These are phyloP conservation scores for Lophiostoma macrostomum DNA, from an alignment of 495 filamentous ascomycete genomes.

Conservation along the genomic window DNA sequence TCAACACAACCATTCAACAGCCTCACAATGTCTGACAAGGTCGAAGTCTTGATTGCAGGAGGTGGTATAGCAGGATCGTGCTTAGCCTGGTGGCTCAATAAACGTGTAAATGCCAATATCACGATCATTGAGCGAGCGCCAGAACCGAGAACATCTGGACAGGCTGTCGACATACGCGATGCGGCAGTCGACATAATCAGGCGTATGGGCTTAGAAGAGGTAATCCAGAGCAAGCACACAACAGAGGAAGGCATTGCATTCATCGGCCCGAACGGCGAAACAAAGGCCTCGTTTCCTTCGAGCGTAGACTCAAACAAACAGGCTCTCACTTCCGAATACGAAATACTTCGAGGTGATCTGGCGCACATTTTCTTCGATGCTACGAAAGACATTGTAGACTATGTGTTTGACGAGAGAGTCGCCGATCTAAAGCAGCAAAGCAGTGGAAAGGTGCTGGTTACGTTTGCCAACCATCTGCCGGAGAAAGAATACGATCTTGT, in stretches of 20 bases:
- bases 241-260: constrained; percentile 29
- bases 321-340: constrained; percentile 29
- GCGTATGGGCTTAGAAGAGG: constrained; percentile 27
- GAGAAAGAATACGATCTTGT: constrained; percentile 32
- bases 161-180: constrained; percentile 34
- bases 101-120: constrained; percentile 18
- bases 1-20: too few relatives aligned
- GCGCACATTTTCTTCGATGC: constrained; percentile 30
- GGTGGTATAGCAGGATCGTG: constrained; percentile 43
- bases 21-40: too few relatives aligned
- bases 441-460: constrained; percentile 25
- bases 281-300: constrained; percentile 20
- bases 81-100: constrained; percentile 44
- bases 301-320: constrained; percentile 5
- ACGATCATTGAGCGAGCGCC: constrained; percentile 35
- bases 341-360: constrained; percentile 34
- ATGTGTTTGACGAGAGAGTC: constrained; percentile 32
- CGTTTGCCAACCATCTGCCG: constrained; percentile 15
- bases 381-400: constrained; percentile 10
- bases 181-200: constrained; percentile 30
- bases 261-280: constrained; percentile 20
- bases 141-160: constrained; percentile 27
- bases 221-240: constrained; percentile 25
- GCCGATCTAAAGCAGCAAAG: constrained; percentile 8
- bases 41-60: constrained; percentile 49